phyloP scores from a whole-genome alignment of 768 basidiomycete genomes.

The Kwoniella heveanensis region DNA sequence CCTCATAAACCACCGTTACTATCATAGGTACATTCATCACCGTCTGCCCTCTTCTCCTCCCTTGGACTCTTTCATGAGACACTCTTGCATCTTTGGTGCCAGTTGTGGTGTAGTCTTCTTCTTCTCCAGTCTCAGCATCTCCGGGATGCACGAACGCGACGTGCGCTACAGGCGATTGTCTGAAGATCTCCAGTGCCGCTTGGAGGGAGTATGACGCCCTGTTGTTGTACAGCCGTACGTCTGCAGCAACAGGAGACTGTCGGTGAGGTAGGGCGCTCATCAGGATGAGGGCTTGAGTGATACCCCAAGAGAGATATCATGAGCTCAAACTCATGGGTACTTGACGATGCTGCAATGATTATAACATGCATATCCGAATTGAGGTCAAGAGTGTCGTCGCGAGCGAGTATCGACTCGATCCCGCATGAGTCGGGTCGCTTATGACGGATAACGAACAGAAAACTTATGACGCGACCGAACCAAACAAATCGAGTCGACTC shows the following conservation, averaged over 20 bases:
- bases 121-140: slow-evolving; percentile 3
- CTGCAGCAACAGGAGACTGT: slow-evolving; percentile 3
- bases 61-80: too few species aligned
- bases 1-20: slow-evolving; percentile 9
- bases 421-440: too few species aligned
- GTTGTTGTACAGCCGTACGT: slow-evolving; percentile 20
- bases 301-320: background rate
- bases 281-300: background rate
- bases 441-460: too few species aligned
- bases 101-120: too few species aligned
- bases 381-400: too few species aligned
- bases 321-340: too few species aligned
- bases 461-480: too few species aligned
- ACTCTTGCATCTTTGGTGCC: too few species aligned
- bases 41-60: slow-evolving; percentile 12
- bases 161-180: slow-evolving; percentile 14
- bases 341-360: too few species aligned
- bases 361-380: too few species aligned
- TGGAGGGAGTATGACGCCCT: slow-evolving; percentile 21
- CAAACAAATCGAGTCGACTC: too few species aligned
- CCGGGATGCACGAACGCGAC: slow-evolving; percentile 30
- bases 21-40: slow-evolving; percentile 31
- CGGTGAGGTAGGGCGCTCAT: background rate
- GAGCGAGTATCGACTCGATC: too few species aligned
- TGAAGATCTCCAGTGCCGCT: slow-evolving; percentile 21